Conservation (phyloP, 345 rosid species). For the Salix brachista region DNA sequence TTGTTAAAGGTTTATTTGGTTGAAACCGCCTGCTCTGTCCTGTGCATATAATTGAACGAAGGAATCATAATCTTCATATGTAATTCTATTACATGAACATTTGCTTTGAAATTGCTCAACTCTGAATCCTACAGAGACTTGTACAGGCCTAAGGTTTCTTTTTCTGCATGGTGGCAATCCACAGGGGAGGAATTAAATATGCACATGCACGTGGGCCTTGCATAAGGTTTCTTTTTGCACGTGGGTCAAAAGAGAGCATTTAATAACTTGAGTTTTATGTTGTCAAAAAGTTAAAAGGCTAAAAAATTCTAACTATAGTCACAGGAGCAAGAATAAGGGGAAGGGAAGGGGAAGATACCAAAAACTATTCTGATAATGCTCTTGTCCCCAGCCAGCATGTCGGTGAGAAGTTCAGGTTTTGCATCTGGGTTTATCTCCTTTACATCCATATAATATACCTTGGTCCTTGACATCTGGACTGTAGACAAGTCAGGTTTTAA, state of each 20-base stretch:
- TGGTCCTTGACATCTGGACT: slow-evolving; percentile 93
- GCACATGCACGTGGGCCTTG: not conserved
- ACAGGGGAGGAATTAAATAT: no score
- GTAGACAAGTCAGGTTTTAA: slow-evolving; percentile 78
- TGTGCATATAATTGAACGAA: slow-evolving; percentile 23
- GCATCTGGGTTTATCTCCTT: slow-evolving; percentile 50
- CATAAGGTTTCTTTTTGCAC: not conserved
- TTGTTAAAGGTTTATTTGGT: slow-evolving; percentile 71
- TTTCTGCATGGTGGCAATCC: not conserved
- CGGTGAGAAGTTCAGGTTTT: slow-evolving; percentile 62
- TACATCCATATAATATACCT: slow-evolving; percentile 72
- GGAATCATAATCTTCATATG: not conserved
- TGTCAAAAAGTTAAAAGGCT: not conserved
- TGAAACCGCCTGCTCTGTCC: slow-evolving; percentile 84
- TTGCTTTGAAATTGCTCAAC: not conserved
- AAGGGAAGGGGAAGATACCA: slow-evolving; percentile 42
- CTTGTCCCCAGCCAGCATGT: slow-evolving; percentile 61
- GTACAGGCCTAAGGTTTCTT: not conserved
- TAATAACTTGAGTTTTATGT: not conserved
- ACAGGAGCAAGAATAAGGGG: not conserved
- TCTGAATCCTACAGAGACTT: not conserved
- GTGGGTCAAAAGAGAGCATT: not conserved
- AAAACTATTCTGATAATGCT: slow-evolving; percentile 80
- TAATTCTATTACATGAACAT: slow-evolving; percentile 3
- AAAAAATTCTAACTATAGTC: not conserved